Evolutionary conservation across 148 eudicot species (phyloP).

Genomic region (Rhododendron henanense): DNA sequence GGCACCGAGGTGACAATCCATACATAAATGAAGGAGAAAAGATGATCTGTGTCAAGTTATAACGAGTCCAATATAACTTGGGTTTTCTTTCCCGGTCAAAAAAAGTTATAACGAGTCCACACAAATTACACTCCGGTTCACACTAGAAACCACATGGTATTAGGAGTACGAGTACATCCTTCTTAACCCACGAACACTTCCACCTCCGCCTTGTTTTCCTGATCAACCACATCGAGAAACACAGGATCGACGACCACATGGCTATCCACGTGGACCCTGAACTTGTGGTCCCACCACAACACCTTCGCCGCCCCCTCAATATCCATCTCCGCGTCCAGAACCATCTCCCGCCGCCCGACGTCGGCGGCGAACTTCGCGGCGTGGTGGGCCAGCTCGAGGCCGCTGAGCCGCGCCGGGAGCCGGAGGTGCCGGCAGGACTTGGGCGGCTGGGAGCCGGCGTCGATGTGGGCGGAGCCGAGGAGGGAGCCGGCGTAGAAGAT

Average conservation of each 20-base stretch:
- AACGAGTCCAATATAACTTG: background rate
- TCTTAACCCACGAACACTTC: constrained; percentile 24
- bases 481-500: constrained; percentile 67
- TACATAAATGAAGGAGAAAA: background rate
- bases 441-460: constrained; percentile 67
- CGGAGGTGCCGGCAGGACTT: constrained; percentile 56
- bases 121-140: background rate
- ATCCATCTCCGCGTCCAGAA: constrained; percentile 60
- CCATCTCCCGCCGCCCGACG: constrained; percentile 74
- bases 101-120: background rate
- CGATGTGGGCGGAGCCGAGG: constrained; percentile 64
- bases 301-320: constrained; percentile 69
- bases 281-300: constrained; percentile 74
- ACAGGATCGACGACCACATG: constrained; percentile 81
- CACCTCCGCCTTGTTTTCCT: constrained; percentile 63
- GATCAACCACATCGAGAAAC: constrained; percentile 77
- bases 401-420: constrained; percentile 75
- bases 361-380: constrained; percentile 48
- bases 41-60: background rate
- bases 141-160: too few species aligned
- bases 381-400: constrained; percentile 67
- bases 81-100: too few species aligned
- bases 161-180: too few species aligned
- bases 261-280: constrained; percentile 78
- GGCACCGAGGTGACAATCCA: background rate